Evolutionary conservation across 441 rosid species (phyloP).

Genomic region (Arabidopsis hybrid): DNA sequence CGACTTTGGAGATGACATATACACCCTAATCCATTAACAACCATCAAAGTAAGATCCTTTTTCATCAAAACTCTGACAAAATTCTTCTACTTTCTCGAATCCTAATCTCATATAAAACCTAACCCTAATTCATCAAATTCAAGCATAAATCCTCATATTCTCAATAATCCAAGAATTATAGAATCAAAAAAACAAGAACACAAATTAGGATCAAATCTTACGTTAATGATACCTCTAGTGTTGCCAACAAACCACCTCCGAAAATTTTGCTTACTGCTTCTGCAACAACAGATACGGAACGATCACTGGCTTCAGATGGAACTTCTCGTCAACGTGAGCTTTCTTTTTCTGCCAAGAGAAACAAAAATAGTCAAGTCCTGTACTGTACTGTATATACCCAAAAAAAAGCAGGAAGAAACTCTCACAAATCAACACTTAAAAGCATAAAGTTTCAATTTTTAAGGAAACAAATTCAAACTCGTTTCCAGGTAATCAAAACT

Average conservation of each 20-base stretch:
- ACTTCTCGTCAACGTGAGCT: constrained; percentile 37
- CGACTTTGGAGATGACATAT: constrained; percentile 44
- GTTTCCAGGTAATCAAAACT: background rate
- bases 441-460: background rate
- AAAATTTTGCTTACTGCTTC: no score
- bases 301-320: constrained; percentile 42
- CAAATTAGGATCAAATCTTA: constrained; percentile 27
- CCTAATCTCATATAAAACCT: background rate
- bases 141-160: no score
- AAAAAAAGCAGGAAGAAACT: constrained; percentile 2
- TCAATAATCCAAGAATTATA: no score
- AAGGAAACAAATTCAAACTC: background rate
- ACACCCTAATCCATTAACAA: constrained; percentile 50
- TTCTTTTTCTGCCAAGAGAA: constrained; percentile 49
- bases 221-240: no score
- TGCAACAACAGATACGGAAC: constrained; percentile 39
- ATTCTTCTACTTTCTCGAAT: background rate
- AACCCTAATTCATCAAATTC: no score
- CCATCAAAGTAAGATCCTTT: background rate
- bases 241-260: no score
- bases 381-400: background rate
- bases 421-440: background rate
- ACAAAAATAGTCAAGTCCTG: constrained; percentile 10
- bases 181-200: no score
- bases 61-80: no score